Evolutionary conservation across 371 early-diverging fungal species (phyloP).

Genomic region (Dichotomocladium elegans): DNA sequence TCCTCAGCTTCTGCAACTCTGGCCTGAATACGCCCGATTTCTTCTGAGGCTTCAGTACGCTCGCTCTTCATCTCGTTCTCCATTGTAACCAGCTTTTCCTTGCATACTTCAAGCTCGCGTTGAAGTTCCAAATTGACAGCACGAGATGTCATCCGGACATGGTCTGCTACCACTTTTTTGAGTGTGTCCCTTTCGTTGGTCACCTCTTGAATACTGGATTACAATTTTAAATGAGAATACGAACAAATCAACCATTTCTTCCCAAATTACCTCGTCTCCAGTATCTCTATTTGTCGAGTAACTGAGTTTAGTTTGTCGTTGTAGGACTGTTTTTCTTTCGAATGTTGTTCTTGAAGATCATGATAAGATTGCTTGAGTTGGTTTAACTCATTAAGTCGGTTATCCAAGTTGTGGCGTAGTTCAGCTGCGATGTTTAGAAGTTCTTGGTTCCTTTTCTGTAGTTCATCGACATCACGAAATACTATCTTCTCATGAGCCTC

Average conservation of each 20-base stretch:
- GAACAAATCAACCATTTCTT: background rate
- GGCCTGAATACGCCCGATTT: background rate
- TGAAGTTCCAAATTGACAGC: background rate
- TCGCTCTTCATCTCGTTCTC: background rate
- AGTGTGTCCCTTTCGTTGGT: background rate
- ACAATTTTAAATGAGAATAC: too few relatives aligned
- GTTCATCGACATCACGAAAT: constrained; percentile 12
- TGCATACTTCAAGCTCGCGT: background rate
- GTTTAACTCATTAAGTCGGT: background rate
- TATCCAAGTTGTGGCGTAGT: background rate
- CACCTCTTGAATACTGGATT: background rate
- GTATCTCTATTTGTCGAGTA: background rate
- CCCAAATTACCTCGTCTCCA: background rate
- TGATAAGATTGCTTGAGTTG: background rate
- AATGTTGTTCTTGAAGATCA: background rate
- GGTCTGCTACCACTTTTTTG: background rate
- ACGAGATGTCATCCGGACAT: background rate
- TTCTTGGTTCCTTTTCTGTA: constrained; percentile 14
- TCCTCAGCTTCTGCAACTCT: background rate
- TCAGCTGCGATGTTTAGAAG: background rate
- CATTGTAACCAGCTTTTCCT: background rate
- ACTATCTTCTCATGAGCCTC: constrained; percentile 7
- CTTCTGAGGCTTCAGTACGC: background rate
- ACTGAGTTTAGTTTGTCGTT: background rate
- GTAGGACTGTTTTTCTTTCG: background rate